Conservation (phyloP, 768 basidiomycete species). For the Zangia roseola region DNA sequence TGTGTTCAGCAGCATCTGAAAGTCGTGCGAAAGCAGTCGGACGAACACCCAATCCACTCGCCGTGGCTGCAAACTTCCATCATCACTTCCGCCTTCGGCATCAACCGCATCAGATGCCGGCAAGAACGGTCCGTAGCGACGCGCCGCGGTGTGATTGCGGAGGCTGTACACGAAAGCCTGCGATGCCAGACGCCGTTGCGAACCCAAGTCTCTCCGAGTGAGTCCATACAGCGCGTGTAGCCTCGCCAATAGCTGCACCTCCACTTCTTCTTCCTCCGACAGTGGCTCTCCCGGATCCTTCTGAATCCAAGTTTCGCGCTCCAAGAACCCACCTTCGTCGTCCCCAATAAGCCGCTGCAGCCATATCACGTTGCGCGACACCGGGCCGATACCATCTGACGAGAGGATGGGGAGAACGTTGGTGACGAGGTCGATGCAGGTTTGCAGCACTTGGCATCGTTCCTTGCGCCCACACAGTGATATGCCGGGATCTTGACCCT, state of each 20-base stretch:
- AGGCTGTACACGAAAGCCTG: conserved; percentile 63
- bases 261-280: conserved; percentile 41
- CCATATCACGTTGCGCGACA: conserved; percentile 56
- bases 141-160: conserved; percentile 50
- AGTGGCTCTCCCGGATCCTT: conserved; percentile 9
- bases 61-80: too few relatives aligned
- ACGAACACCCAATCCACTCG: conserved; percentile 61
- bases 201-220: conserved; percentile 42
- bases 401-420: conserved; percentile 39
- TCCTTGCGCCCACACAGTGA: conserved; percentile 42
- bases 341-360: conserved; percentile 42
- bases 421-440: conserved; percentile 50
- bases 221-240: conserved; percentile 60
- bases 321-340: conserved; percentile 45
- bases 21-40: conserved; percentile 51
- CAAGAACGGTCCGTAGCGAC: conserved; percentile 57
- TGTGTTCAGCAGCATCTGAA: conserved; percentile 51
- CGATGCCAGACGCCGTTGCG: conserved; percentile 36
- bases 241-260: conserved; percentile 43
- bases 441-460: conserved; percentile 40
- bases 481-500: conserved; percentile 4
- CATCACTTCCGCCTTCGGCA: conserved; percentile 34
- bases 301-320: conserved; percentile 23
- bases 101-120: conserved; percentile 2
- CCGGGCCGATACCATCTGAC: conserved; percentile 21